A percentile compares a stretch with the other conserved stretches of the same genome.
Evolutionary conservation across 257 asterid genomes (phyloP).

Genomic region (Perilla frutescens): DNA sequence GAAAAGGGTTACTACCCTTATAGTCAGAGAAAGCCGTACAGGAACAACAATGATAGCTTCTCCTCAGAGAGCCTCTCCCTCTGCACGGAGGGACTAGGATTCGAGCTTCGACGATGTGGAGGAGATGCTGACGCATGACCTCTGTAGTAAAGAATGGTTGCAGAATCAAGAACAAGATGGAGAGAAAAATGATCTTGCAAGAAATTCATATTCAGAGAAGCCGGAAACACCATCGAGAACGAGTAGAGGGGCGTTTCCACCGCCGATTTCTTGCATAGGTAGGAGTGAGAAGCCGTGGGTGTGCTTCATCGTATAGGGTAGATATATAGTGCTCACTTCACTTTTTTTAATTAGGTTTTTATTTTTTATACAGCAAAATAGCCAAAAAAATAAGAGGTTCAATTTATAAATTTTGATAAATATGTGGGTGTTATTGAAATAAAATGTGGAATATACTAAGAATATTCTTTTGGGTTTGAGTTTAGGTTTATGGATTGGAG

Average conservation of each 20-base stretch:
- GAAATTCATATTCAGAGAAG: slow-evolving; percentile 31
- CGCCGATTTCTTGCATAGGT: slow-evolving; percentile 88
- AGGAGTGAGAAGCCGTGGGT: slow-evolving; percentile 90
- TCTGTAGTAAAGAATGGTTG: slow-evolving; percentile 29
- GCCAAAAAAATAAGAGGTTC: too few species aligned
- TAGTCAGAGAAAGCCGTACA: slow-evolving; percentile 34
- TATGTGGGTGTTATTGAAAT: too few species aligned
- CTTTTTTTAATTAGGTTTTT: too few species aligned
- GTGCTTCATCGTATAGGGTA: slow-evolving; percentile 64
- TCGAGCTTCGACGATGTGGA: slow-evolving; percentile 84
- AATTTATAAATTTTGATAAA: too few species aligned
- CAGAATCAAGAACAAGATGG: slow-evolving; percentile 36
- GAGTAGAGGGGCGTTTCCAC: slow-evolving; percentile 57
- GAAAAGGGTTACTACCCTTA: slow-evolving; percentile 26
- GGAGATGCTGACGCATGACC: too few species aligned
- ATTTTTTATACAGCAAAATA: too few species aligned
- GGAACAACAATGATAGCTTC: slow-evolving; percentile 51
- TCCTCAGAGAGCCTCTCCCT: slow-evolving; percentile 72
- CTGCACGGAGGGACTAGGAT: slow-evolving; percentile 88
- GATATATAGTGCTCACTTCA: too few species aligned
- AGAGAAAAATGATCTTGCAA: slow-evolving; percentile 29
- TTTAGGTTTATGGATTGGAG: too few species aligned
- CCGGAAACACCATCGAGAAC: slow-evolving; percentile 42
- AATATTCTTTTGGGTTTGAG: too few species aligned
- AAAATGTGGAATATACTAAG: too few species aligned